Evolutionary conservation across 2,329 filamentous ascomycete genomes (phyloP), one percentile per base, ranked within the genome.

Genomic region (Xylaria sp.): DNA sequence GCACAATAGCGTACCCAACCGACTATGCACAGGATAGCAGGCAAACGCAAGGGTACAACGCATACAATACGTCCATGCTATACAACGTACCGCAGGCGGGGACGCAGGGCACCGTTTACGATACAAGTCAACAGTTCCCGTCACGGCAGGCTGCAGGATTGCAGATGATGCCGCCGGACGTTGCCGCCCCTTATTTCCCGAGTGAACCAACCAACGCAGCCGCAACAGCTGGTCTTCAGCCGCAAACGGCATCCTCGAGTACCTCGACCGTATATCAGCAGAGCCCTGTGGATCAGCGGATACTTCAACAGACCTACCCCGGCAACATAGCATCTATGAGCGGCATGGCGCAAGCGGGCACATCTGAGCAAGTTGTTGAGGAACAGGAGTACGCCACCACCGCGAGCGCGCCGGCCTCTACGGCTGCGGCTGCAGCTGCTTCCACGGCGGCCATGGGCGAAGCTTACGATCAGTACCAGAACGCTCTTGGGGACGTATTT

Each of bases 121-220:
- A 95, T 81, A 84, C 89, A 78, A 89, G 90, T 79, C 87, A 90
- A 82, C 91, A 91, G 78, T 97, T 94, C 83, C 87, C 90, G 77
- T 84, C 90, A 75, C 90, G 92, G 84, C 92, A 94, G 78, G 88
- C 91, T 82, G 89, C 91, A 85, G 89, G 88, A 70, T 88, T 96
- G 82, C 92, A 94, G 80, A 92, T 94, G 82, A 86, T 94, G 80
- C 84, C 90, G 50, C 76, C 82, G 69, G 84, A 84, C 78, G 89
- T 94, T 80, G 86, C 88, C 78, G 86, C 91, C 83, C 91, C 91
- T 78, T 97, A 96, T 84, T 94, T 94, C 81, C 82, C 87, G 75
- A 86, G 85, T 81, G 91, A 92, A 78, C 85, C 90, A 78, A 84
- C 88, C 75, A 90, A 86, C 78, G 82, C 87, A 72, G 84, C 90